These are phyloP conservation scores for Solioccasus polychromus DNA, from an alignment of 768 basidiomycete species.

Conservation along the genomic window DNA sequence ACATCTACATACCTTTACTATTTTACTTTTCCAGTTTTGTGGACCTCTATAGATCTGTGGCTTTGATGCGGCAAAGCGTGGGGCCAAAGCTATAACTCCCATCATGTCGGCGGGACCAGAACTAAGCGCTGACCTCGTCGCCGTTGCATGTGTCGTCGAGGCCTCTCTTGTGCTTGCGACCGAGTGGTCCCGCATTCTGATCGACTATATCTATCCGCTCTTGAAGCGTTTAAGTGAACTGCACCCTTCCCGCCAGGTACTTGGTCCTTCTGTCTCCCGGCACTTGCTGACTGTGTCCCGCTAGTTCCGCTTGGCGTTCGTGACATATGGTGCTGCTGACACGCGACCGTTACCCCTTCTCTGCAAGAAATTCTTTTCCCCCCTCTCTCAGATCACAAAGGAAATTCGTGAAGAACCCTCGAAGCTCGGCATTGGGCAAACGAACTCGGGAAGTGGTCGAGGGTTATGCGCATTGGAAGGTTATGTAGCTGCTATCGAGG, in stretches of 20 bases:
- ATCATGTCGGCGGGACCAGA: slow-evolving; percentile 23
- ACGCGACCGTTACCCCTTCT: slow-evolving; percentile 54
- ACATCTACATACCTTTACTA: slow-evolving; percentile 16
- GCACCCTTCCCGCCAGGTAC: slow-evolving; percentile 39
- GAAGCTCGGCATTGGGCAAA: slow-evolving; percentile 57
- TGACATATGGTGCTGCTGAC: slow-evolving; percentile 64
- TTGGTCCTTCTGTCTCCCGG: slow-evolving; percentile 2
- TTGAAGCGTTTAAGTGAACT: slow-evolving; percentile 50
- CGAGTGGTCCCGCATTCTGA: slow-evolving; percentile 49
- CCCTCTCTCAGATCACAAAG: slow-evolving; percentile 37
- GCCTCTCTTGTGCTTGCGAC: slow-evolving; percentile 51
- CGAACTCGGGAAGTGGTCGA: slow-evolving; percentile 42
- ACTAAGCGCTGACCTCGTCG: slow-evolving; percentile 32
- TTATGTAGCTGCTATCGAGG: slow-evolving; percentile 67
- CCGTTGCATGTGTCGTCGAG: slow-evolving; percentile 60
- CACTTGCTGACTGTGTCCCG: background rate
- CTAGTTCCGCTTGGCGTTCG: slow-evolving; percentile 48
- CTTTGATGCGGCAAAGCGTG: background rate
- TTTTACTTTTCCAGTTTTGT: slow-evolving; percentile 5
- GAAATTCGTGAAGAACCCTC: slow-evolving; percentile 46
- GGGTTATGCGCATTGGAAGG: slow-evolving; percentile 74
- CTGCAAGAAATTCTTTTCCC: slow-evolving; percentile 55
- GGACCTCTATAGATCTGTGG: slow-evolving; percentile 13
- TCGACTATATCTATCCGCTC: slow-evolving; percentile 49
- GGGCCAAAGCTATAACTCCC: no score